Conservation (phyloP, 1,139 yeast genomes). For the Yamadazyma dendronema region DNA sequence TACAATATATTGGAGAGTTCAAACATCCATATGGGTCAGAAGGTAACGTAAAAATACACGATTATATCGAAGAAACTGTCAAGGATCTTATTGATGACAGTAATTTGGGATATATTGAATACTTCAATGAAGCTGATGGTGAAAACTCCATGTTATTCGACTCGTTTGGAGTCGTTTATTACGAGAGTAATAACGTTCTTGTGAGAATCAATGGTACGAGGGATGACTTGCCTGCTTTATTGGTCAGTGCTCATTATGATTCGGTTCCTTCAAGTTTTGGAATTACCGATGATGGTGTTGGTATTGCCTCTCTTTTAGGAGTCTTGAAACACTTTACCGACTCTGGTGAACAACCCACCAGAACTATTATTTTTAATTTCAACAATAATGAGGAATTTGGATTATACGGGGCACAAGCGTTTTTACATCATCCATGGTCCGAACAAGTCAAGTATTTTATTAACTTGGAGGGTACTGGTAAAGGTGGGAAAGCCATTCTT, state of each 20-base stretch:
- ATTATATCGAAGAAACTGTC: slow-evolving; percentile 54
- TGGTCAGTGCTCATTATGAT: slow-evolving; percentile 85
- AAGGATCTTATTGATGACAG: slow-evolving; percentile 23
- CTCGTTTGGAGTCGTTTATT: slow-evolving; percentile 50
- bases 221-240: slow-evolving; percentile 56
- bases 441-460: slow-evolving; percentile 61
- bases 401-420: slow-evolving; percentile 75
- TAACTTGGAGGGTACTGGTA: slow-evolving; percentile 94
- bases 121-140: slow-evolving; percentile 49
- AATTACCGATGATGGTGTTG: slow-evolving; percentile 91
- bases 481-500: slow-evolving; percentile 83
- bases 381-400: slow-evolving; percentile 93
- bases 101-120: slow-evolving; percentile 36
- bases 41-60: slow-evolving; percentile 75
- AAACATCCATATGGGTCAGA: slow-evolving; percentile 79
- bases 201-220: slow-evolving; percentile 70
- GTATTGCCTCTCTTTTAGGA: slow-evolving; percentile 81
- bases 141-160: slow-evolving; percentile 44
- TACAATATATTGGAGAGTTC: slow-evolving; percentile 61
- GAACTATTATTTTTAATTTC: slow-evolving; percentile 79
- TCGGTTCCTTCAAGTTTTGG: slow-evolving; percentile 88
- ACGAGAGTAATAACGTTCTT: slow-evolving; percentile 74
- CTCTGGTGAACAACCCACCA: slow-evolving; percentile 48
- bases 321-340: slow-evolving; percentile 51
- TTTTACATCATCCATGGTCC: slow-evolving; percentile 75